A percentile compares a stretch with the other conserved stretches of the same genome.
Evolutionary conservation across 345 rosid genomes (phyloP).

Genomic region (Hibiscus mutabilis): DNA sequence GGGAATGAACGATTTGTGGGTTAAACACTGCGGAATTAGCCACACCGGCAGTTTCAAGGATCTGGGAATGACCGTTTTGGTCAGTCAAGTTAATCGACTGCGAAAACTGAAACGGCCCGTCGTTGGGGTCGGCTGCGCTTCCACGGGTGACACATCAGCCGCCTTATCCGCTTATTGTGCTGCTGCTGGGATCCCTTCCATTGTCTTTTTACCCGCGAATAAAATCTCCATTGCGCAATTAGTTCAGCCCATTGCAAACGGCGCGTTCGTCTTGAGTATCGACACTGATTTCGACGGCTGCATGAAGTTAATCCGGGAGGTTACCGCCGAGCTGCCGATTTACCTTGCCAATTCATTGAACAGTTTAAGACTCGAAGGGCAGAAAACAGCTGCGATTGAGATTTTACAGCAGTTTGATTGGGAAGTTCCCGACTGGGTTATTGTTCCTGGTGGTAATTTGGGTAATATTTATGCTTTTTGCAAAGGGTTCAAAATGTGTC

Average conservation of each 20-base stretch:
- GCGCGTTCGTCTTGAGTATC: conserved; percentile 83
- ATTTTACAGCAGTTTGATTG: conserved; percentile 91
- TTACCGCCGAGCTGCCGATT: conserved; percentile 72
- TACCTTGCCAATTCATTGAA: conserved; percentile 83
- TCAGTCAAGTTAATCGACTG: conserved; percentile 81
- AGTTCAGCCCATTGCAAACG: conserved; percentile 89
- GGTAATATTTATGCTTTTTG: conserved; percentile 91
- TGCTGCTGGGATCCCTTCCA: conserved; percentile 81
- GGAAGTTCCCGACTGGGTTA: conserved; percentile 95
- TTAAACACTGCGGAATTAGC: conserved; percentile 87
- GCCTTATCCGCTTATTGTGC: conserved; percentile 88
- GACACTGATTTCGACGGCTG: conserved; percentile 94
- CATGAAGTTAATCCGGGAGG: conserved; percentile 77
- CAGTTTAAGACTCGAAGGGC: conserved; percentile 86
- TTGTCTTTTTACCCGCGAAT: conserved; percentile 75
- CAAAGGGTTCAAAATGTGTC: conserved; percentile 85
- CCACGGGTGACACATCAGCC: conserved; percentile 91
- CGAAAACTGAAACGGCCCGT: conserved; percentile 64
- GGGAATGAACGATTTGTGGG: conserved; percentile 88
- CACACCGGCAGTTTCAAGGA: conserved; percentile 94
- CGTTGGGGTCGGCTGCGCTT: conserved; percentile 88
- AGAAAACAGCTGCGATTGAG: conserved; percentile 86
- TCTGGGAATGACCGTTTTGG: conserved; percentile 90
- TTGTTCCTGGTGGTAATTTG: conserved; percentile 87
- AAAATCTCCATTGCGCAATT: conserved; percentile 92